phyloP scores from a whole-genome alignment of 2,329 filamentous ascomycete species.

The Calcarisporium arbuscula region DNA sequence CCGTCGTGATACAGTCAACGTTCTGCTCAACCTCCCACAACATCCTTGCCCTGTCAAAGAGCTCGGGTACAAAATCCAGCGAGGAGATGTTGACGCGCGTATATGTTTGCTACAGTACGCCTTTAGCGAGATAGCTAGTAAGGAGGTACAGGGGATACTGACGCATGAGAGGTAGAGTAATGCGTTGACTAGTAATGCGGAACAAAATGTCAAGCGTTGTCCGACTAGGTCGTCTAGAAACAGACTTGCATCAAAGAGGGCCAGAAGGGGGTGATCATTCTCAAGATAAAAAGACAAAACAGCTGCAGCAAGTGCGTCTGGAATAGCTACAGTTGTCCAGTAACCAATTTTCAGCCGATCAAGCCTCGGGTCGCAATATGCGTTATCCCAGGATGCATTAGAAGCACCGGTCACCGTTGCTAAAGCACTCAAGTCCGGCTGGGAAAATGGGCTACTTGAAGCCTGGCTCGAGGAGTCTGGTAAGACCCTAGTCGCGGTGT shows the following conservation, averaged over 20 bases:
- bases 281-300: constrained; percentile 29
- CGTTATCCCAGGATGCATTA: not conserved
- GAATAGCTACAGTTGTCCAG: constrained; percentile 27
- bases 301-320: constrained; percentile 21
- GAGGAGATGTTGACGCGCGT: constrained; percentile 19
- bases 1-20: constrained; percentile 15
- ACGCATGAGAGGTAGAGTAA: constrained; percentile 28
- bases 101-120: constrained; percentile 31
- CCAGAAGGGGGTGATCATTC: constrained; percentile 32
- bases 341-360: constrained; percentile 19
- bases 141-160: constrained; percentile 11
- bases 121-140: constrained; percentile 1
- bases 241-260: constrained; percentile 25
- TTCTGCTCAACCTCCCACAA: constrained; percentile 15
- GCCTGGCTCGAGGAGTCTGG: not conserved
- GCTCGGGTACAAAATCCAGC: constrained; percentile 10
- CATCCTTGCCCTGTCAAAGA: constrained; percentile 20
- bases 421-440: not conserved
- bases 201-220: constrained; percentile 18
- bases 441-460: not conserved
- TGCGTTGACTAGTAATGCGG: constrained; percentile 24
- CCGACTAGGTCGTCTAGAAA: constrained; percentile 28
- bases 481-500: not conserved
- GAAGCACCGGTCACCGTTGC: not conserved
- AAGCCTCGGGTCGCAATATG: constrained; percentile 19